A percentile compares a stretch with the other conserved stretches of the same genome.
Evolutionary conservation across 148 eudicot genomes (phyloP).

Genomic region (Nyssa sinensis): DNA sequence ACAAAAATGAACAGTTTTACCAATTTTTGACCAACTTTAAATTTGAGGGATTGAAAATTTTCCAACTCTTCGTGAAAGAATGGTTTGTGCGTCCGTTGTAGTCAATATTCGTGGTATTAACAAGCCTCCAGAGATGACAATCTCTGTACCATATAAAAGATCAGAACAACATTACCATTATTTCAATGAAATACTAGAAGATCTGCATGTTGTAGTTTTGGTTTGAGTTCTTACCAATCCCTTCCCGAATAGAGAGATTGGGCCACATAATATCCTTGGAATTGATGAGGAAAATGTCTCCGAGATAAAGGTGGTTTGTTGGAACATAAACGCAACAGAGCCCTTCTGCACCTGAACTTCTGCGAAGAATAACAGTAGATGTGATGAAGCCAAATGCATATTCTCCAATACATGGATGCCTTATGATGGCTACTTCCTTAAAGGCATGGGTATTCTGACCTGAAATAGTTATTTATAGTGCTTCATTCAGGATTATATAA

Average conservation of each 20-base stretch:
- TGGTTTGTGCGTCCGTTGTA: slow-evolving; percentile 37
- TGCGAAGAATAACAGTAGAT: slow-evolving; percentile 63
- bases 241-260: slow-evolving; percentile 82
- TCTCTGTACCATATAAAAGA: slow-evolving; percentile 50
- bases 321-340: slow-evolving; percentile 79
- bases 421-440: slow-evolving; percentile 82
- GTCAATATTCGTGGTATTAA: slow-evolving; percentile 67
- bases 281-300: slow-evolving; percentile 67
- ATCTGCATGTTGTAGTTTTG: background rate
- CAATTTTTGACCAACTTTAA: slow-evolving; percentile 8
- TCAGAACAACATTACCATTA: too few relatives aligned
- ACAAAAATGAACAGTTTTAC: background rate
- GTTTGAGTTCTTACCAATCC: slow-evolving; percentile 48
- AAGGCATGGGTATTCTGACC: slow-evolving; percentile 72
- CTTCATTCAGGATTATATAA: slow-evolving; percentile 5
- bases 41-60: slow-evolving; percentile 37
- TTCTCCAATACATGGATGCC: slow-evolving; percentile 84
- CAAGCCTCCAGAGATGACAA: slow-evolving; percentile 87
- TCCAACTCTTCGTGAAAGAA: slow-evolving; percentile 38
- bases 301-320: slow-evolving; percentile 77
- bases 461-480: slow-evolving; percentile 24
- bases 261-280: slow-evolving; percentile 79
- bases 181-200: background rate
- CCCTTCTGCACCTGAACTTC: slow-evolving; percentile 61
- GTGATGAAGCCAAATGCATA: slow-evolving; percentile 85